These are phyloP conservation scores for Phylloporus sp. DNA, from an alignment of 768 basidiomycete species.

Conservation along the genomic window DNA sequence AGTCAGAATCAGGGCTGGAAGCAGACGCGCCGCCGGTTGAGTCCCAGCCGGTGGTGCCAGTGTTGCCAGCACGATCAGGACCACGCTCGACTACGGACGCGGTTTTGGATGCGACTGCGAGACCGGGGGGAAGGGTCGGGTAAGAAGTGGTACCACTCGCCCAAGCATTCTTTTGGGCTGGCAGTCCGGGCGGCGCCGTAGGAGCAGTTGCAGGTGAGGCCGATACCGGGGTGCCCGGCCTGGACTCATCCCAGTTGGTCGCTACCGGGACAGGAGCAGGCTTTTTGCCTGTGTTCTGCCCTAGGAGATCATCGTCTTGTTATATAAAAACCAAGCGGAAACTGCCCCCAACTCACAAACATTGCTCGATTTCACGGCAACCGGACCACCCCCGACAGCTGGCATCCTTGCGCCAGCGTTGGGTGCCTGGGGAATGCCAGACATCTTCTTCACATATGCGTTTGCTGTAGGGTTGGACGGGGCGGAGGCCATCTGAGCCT, in stretches of 20 bases:
- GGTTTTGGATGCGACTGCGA: slow-evolving; percentile 3
- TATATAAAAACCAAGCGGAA: background rate
- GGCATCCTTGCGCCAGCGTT: slow-evolving; percentile 11
- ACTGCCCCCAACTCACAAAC: slow-evolving; percentile 22
- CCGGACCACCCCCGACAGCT: slow-evolving; percentile 26
- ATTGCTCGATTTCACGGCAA: slow-evolving; percentile 24
- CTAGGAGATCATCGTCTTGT: slow-evolving; percentile 5
- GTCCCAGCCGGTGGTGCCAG: slow-evolving; percentile 19
- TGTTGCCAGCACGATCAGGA: slow-evolving; percentile 8
- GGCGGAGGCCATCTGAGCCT: slow-evolving; percentile 1
- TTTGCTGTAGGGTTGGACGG: slow-evolving; percentile 17
- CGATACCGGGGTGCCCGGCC: slow-evolving; percentile 13
- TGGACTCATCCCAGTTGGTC: slow-evolving; percentile 23
- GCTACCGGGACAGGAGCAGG: background rate
- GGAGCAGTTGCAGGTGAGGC: slow-evolving; percentile 3
- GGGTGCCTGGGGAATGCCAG: slow-evolving; percentile 3
- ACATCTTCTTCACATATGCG: slow-evolving; percentile 18
- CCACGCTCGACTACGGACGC: background rate
- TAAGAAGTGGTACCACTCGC: slow-evolving; percentile 1
- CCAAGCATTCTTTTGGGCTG: slow-evolving; percentile 10
- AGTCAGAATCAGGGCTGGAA: slow-evolving; percentile 28
- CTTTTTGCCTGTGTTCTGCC: slow-evolving; percentile 10
- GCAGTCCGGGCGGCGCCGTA: slow-evolving; percentile 9
- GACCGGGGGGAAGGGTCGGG: slow-evolving; percentile 13
- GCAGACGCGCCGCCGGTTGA: slow-evolving; percentile 21